Evolutionary conservation across 1,284 basidiomycete genomes (phyloP).

Genomic region (Ustilago cynodontis): DNA sequence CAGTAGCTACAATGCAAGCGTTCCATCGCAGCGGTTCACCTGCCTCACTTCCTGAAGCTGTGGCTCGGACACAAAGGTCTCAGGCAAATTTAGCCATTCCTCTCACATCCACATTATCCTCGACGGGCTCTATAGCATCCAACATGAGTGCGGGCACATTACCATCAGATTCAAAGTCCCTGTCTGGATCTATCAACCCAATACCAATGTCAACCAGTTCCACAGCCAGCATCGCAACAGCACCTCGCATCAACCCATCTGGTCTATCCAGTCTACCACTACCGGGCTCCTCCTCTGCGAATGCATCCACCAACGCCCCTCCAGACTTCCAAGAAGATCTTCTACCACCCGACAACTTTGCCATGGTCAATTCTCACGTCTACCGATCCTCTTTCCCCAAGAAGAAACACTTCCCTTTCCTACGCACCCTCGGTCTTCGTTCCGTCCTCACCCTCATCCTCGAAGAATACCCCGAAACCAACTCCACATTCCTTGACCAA

Average conservation of each 20-base stretch:
- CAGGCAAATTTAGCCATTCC: slow-evolving; percentile 7
- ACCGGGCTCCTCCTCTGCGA: neutral
- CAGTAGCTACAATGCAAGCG: slow-evolving; percentile 23
- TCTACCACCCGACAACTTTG: slow-evolving; percentile 68
- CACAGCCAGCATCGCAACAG: slow-evolving; percentile 15
- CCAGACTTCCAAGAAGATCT: slow-evolving; percentile 49
- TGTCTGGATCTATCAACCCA: neutral
- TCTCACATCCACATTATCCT: slow-evolving; percentile 29
- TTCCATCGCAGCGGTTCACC: slow-evolving; percentile 25
- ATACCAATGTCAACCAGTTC: slow-evolving; percentile 24
- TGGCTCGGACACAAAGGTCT: slow-evolving; percentile 4
- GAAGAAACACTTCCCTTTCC: slow-evolving; percentile 74
- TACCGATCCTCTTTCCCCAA: slow-evolving; percentile 74
- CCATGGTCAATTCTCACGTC: slow-evolving; percentile 72
- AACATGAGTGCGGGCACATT: slow-evolving; percentile 10
- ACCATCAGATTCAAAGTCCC: neutral
- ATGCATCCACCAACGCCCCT: neutral
- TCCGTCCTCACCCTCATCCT: slow-evolving; percentile 73
- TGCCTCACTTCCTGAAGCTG: slow-evolving; percentile 31
- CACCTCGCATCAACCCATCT: slow-evolving; percentile 2
- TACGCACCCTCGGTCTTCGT: slow-evolving; percentile 73
- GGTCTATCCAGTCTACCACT: slow-evolving; percentile 6
- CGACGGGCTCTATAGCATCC: slow-evolving; percentile 30
- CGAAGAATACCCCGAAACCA: slow-evolving; percentile 74
- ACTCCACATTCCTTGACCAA: slow-evolving; percentile 71